Percentiles rank a stretch among this genome's conserved stretches.
These are phyloP conservation scores for Claviceps sp. DNA, from an alignment of 2,329 filamentous ascomycete genomes.

Conservation along the genomic window DNA sequence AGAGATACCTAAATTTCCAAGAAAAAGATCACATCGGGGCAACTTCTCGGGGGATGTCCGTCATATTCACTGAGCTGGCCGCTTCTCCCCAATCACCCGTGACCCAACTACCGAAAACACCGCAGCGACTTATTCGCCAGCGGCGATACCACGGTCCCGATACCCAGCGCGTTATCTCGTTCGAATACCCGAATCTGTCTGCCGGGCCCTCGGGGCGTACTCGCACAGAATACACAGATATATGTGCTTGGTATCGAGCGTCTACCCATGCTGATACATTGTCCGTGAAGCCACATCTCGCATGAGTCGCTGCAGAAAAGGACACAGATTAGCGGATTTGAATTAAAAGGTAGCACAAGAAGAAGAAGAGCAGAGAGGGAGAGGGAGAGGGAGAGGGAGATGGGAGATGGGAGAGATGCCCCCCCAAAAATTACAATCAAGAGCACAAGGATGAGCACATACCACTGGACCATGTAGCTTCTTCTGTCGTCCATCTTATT, in stretches of 20 bases:
- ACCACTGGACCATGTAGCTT: slow-evolving; percentile 52
- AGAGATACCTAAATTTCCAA: background rate
- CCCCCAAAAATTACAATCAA: too few relatives aligned
- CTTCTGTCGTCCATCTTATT: slow-evolving; percentile 31
- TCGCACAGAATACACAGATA: slow-evolving; percentile 49
- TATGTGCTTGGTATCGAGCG: slow-evolving; percentile 46
- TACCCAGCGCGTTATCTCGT: slow-evolving; percentile 24
- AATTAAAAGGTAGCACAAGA: background rate
- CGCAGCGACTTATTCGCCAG: slow-evolving; percentile 29
- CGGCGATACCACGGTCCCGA: slow-evolving; percentile 21
- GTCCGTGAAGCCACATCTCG: slow-evolving; percentile 52
- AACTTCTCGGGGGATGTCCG: too few relatives aligned
- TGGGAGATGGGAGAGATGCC: background rate
- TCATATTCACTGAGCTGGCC: too few relatives aligned
- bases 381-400: background rate
- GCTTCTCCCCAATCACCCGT: background rate
- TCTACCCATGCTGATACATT: slow-evolving; percentile 45
- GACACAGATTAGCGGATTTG: background rate
- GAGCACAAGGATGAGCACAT: slow-evolving; percentile 12
- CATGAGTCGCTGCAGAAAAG: slow-evolving; percentile 40
- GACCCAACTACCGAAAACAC: slow-evolving; percentile 23
- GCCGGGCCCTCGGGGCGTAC: slow-evolving; percentile 41
- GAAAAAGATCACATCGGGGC: background rate
- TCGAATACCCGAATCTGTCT: slow-evolving; percentile 30
- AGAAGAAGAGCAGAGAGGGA: background rate